Percentiles rank a stretch among this genome's conserved stretches.
These are phyloP conservation scores for Panellus pusillus DNA, from an alignment of 768 basidiomycete genomes.

Conservation along the genomic window DNA sequence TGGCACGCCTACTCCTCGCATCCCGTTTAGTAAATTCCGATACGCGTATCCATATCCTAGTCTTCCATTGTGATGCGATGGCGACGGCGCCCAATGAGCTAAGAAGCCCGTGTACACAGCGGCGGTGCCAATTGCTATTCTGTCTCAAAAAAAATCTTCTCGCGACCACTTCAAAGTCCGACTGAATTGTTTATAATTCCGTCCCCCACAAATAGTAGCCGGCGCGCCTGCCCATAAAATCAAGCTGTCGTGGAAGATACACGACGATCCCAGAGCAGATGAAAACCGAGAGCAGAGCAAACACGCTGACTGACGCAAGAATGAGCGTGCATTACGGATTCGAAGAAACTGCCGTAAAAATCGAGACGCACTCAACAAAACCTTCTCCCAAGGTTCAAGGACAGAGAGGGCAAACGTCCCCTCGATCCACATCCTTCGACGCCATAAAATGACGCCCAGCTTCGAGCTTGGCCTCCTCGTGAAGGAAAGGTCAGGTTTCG, in stretches of 20 bases:
- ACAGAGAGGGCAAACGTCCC: constrained; percentile 59
- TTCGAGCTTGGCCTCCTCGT: constrained; percentile 19
- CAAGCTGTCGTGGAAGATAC: background rate
- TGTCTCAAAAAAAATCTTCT: too few species aligned
- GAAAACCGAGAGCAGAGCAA: too few species aligned
- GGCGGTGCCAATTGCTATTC: too few species aligned
- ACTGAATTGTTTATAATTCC: too few species aligned
- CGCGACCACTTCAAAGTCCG: too few species aligned
- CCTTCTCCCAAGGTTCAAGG: constrained; percentile 71
- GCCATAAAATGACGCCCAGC: constrained; percentile 42
- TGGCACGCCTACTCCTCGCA: constrained; percentile 9
- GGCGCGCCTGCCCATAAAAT: background rate
- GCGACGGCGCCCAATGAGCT: too few species aligned
- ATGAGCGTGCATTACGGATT: background rate
- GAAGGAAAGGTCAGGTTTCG: constrained; percentile 24
- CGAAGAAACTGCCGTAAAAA: background rate
- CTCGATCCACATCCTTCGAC: constrained; percentile 55
- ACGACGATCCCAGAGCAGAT: too few species aligned
- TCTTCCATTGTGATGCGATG: background rate
- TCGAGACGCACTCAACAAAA: constrained; percentile 50
- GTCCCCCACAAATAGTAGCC: background rate
- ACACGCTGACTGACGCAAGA: too few species aligned
- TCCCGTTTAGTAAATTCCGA: constrained; percentile 3
- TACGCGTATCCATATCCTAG: constrained; percentile 1
- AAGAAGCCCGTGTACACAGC: too few species aligned